Conservation (phyloP, 176 grass and related monocot species). For the Urochloa ruziziensis region DNA sequence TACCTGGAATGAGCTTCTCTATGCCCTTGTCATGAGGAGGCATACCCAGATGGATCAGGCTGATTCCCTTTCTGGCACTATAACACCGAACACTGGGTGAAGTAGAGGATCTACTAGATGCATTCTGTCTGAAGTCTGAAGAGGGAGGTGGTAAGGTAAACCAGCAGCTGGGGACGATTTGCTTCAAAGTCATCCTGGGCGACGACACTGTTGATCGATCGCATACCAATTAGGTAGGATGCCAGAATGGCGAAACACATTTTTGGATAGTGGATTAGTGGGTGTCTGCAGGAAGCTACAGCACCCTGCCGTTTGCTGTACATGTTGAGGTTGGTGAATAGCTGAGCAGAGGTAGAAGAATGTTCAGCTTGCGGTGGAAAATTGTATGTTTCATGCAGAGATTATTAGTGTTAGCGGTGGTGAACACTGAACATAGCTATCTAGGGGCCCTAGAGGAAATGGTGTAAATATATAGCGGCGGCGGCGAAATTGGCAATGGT, state of each 20-base stretch:
- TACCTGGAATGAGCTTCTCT: constrained; percentile 90
- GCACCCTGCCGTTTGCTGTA: constrained; percentile 1
- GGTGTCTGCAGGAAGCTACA: constrained; percentile 33
- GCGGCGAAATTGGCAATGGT: background rate
- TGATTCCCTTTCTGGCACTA: background rate
- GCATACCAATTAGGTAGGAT: background rate
- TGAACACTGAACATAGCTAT: background rate
- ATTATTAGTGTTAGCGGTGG: background rate
- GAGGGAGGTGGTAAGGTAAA: background rate
- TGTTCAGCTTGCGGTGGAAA: background rate
- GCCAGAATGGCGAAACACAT: background rate
- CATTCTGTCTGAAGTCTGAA: background rate
- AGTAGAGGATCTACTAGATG: background rate
- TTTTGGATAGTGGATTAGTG: constrained; percentile 23
- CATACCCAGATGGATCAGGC: constrained; percentile 23
- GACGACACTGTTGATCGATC: background rate
- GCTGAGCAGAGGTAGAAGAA: background rate
- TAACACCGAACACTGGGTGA: constrained; percentile 16
- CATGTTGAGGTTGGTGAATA: constrained; percentile 1
- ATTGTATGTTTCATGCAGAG: constrained; percentile 22
- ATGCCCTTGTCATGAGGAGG: constrained; percentile 58
- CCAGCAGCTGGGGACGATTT: background rate
- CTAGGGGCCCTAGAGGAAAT: background rate
- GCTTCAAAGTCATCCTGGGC: background rate
- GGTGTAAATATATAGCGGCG: constrained; percentile 8